A percentile compares a stretch with the other conserved stretches of the same genome.
These are phyloP conservation scores for Diddensiella santjacobensis DNA, from an alignment of 805 yeast species.

Conservation along the genomic window DNA sequence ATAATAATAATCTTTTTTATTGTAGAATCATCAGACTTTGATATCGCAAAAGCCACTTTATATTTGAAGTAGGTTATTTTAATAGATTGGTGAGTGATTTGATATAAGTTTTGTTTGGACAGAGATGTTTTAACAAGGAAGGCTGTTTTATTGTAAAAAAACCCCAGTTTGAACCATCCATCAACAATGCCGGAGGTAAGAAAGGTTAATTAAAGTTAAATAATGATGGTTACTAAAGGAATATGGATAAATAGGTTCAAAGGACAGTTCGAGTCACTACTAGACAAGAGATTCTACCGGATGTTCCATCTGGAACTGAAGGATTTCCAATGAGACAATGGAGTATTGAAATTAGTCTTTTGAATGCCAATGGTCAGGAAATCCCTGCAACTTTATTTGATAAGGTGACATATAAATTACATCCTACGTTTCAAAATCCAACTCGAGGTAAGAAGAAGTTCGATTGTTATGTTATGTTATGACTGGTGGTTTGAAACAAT, in stretches of 20 bases:
- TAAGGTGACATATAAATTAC: constrained; percentile 87
- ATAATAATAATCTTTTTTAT: too few species aligned
- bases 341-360: constrained; percentile 71
- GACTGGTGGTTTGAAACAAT: background rate
- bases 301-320: constrained; percentile 79
- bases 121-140: too few species aligned
- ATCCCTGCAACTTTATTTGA: constrained; percentile 86
- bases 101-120: too few species aligned
- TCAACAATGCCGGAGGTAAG: constrained; percentile 1
- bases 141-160: too few species aligned
- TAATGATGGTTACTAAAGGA: too few species aligned
- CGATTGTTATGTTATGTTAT: background rate
- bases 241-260: too few species aligned
- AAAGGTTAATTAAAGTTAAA: too few species aligned
- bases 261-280: constrained; percentile 88
- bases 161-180: too few species aligned
- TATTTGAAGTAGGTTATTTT: too few species aligned
- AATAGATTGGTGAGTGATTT: too few species aligned
- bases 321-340: constrained; percentile 93
- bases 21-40: too few species aligned
- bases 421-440: constrained; percentile 93
- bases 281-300: constrained; percentile 74
- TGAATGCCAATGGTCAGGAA: constrained; percentile 77
- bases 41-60: too few species aligned
- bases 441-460: constrained; percentile 48